Evolutionary conservation across 805 yeast genomes (phyloP).

Genomic region (Teunomyces barrocoloradensis): DNA sequence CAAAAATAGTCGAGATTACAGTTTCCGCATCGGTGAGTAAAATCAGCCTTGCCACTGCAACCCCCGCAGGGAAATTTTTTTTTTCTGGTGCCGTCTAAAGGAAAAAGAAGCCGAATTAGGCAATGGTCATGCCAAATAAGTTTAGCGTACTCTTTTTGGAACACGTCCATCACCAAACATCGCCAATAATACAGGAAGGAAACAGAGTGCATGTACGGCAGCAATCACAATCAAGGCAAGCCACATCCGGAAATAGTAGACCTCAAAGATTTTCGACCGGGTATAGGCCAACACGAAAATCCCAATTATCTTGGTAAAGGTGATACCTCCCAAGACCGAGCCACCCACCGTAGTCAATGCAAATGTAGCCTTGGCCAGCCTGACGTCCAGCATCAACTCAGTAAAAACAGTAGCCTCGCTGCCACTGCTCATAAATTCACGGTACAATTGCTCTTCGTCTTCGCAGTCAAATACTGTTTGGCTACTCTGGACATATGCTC

Average conservation of each 20-base stretch:
- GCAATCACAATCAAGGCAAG: conserved; percentile 72
- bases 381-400: conserved; percentile 6
- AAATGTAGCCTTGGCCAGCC: conserved; percentile 39
- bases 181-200: conserved; percentile 68
- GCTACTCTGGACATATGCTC: conserved; percentile 58
- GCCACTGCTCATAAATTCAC: conserved; percentile 14
- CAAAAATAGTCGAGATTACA: too few relatives aligned
- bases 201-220: conserved; percentile 70
- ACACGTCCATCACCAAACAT: not conserved
- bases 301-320: conserved; percentile 86
- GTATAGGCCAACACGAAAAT: conserved; percentile 85
- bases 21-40: not conserved
- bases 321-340: conserved; percentile 86
- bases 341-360: conserved; percentile 83
- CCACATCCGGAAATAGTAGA: conserved; percentile 97
- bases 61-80: not conserved
- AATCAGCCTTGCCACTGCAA: not conserved
- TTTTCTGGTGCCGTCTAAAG: not conserved
- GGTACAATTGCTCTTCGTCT: conserved; percentile 2
- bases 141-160: not conserved
- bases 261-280: conserved; percentile 79
- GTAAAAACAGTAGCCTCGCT: not conserved
- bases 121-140: not conserved
- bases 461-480: conserved; percentile 1
- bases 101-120: not conserved